phyloP scores from a whole-genome alignment of 164 flowering plant species.

The Nymphaea thermarum region DNA sequence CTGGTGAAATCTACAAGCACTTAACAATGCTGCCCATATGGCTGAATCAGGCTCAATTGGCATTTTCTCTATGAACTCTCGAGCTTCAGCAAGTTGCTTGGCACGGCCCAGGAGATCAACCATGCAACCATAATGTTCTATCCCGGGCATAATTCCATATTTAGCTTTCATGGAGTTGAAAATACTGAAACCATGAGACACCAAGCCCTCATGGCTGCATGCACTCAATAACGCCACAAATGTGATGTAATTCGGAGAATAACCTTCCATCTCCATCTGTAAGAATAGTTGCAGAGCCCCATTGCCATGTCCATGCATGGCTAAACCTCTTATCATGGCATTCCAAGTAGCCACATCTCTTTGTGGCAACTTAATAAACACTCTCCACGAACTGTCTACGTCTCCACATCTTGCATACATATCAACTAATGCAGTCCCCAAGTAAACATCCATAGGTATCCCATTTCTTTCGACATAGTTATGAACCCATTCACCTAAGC shows the following conservation, averaged over 20 bases:
- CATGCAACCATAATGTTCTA: constrained; percentile 13
- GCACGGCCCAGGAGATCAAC: constrained; percentile 14
- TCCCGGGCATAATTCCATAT: constrained; percentile 8
- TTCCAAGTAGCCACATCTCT: constrained; percentile 65
- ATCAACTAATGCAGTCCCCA: background rate
- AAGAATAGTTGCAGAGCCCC: constrained; percentile 45
- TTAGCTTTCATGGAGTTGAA: constrained; percentile 8
- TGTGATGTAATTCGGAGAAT: constrained; percentile 15
- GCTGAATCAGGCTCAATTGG: constrained; percentile 11
- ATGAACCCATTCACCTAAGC: constrained; percentile 37
- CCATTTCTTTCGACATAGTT: constrained; percentile 19
- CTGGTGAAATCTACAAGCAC: constrained; percentile 10
- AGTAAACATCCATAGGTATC: constrained; percentile 5
- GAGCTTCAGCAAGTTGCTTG: constrained; percentile 11
- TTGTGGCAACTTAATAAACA: constrained; percentile 28
- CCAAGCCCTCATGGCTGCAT: constrained; percentile 13
- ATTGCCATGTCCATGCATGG: constrained; percentile 41
- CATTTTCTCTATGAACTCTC: constrained; percentile 8
- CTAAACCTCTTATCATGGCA: constrained; percentile 50
- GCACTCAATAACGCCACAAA: constrained; percentile 14
- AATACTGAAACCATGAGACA: constrained; percentile 6
- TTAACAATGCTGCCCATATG: constrained; percentile 14
- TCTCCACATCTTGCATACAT: constrained; percentile 35
- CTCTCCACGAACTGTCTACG: constrained; percentile 21
- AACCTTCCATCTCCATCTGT: constrained; percentile 30